Evolutionary conservation across 768 basidiomycete species (phyloP).

Genomic region (Leccinum olivaceopallidum): DNA sequence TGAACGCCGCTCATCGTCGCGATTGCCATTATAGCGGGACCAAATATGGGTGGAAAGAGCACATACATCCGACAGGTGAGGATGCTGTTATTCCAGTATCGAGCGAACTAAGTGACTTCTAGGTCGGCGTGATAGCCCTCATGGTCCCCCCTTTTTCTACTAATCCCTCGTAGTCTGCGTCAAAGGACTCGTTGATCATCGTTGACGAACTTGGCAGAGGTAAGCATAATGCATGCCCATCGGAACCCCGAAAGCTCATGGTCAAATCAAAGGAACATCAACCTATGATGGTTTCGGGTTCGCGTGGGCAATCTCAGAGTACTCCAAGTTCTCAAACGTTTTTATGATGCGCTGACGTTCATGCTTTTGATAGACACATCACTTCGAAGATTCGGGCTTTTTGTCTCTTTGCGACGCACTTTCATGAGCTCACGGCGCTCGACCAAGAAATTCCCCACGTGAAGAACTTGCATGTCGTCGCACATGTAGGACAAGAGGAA

Average conservation of each 20-base stretch:
- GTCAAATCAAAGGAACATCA: constrained; percentile 66
- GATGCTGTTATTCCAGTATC: background rate
- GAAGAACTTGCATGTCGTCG: constrained; percentile 94
- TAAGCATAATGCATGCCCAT: constrained; percentile 26
- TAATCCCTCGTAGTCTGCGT: constrained; percentile 67
- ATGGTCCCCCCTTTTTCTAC: constrained; percentile 60
- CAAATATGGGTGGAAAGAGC: constrained; percentile 99
- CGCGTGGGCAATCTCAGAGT: constrained; percentile 99
- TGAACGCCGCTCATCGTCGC: constrained; percentile 1
- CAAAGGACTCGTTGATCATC: constrained; percentile 90
- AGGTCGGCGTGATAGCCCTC: constrained; percentile 93
- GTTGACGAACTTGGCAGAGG: constrained; percentile 97
- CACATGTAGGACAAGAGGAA: constrained; percentile 69
- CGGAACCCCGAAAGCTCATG: constrained; percentile 2
- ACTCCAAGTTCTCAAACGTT: constrained; percentile 23
- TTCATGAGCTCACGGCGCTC: constrained; percentile 93
- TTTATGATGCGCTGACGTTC: background rate
- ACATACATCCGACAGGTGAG: constrained; percentile 90
- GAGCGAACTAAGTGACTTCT: constrained; percentile 14
- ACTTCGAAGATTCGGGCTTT: constrained; percentile 91
- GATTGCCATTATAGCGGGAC: constrained; percentile 61
- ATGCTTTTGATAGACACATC: constrained; percentile 66
- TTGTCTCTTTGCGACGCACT: constrained; percentile 97
- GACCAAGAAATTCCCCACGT: constrained; percentile 86
- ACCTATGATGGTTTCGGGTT: constrained; percentile 98